Conservation (phyloP, 345 rosid genomes). For the Linum lewisii region DNA sequence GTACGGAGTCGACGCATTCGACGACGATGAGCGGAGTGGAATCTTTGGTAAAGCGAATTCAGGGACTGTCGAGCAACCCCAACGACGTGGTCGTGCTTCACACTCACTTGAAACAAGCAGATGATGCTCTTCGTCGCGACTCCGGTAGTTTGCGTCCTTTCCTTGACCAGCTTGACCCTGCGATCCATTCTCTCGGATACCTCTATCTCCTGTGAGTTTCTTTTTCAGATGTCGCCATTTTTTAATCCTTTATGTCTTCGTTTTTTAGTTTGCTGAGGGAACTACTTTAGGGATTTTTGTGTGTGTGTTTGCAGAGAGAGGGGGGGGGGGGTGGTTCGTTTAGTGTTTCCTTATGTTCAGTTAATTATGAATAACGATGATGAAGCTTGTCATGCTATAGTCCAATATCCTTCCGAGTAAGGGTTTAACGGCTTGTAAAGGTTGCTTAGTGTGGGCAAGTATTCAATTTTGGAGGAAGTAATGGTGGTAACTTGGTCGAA, state of each 20-base stretch:
- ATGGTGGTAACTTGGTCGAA: background rate
- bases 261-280: background rate
- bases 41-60: slow-evolving; percentile 23
- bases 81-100: slow-evolving; percentile 13
- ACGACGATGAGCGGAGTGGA: slow-evolving; percentile 13
- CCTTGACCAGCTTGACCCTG: slow-evolving; percentile 26
- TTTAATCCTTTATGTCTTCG: background rate
- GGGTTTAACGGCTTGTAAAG: background rate
- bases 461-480: background rate
- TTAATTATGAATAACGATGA: background rate
- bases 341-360: background rate
- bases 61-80: slow-evolving; percentile 20
- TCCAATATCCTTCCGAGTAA: background rate
- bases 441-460: background rate
- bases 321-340: too few species aligned
- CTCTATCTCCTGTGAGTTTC: slow-evolving; percentile 18
- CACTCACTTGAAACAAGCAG: slow-evolving; percentile 18
- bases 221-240: background rate
- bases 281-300: background rate
- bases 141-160: slow-evolving; percentile 14
- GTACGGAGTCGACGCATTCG: too few species aligned
- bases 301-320: background rate
- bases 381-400: background rate
- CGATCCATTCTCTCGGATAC: slow-evolving; percentile 25
- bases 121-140: slow-evolving; percentile 13